Conservation (phyloP, 768 basidiomycete genomes). For the Russula vinacea region DNA sequence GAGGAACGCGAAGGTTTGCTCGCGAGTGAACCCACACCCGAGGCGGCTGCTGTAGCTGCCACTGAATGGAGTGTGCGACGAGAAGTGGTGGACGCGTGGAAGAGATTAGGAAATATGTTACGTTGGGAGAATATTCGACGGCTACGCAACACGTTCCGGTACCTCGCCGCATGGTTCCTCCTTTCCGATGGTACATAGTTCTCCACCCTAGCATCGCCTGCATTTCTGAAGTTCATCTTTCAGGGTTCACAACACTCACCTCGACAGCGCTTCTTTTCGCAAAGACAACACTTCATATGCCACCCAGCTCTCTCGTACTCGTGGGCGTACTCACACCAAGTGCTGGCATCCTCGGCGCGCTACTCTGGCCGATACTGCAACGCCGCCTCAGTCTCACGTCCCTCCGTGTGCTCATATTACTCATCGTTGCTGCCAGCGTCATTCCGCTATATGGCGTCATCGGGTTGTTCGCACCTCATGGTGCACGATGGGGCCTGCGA, state of each 20-base stretch:
- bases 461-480: conserved; percentile 61
- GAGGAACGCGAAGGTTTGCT: conserved; percentile 28
- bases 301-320: conserved; percentile 69
- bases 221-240: background rate
- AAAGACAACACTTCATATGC: conserved; percentile 83
- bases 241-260: conserved; percentile 89
- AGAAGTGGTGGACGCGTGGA: conserved; percentile 73
- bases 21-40: background rate
- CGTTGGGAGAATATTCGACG: conserved; percentile 66
- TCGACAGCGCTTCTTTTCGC: conserved; percentile 90
- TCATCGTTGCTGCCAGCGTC: conserved; percentile 62
- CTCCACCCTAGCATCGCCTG: too few species aligned
- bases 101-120: conserved; percentile 69
- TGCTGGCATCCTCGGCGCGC: conserved; percentile 78
- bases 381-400: conserved; percentile 62
- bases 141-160: conserved; percentile 81
- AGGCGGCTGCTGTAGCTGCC: background rate
- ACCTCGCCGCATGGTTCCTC: conserved; percentile 91
- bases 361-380: conserved; percentile 78
- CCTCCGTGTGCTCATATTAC: conserved; percentile 56
- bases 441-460: conserved; percentile 82
- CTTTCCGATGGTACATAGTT: conserved; percentile 73
- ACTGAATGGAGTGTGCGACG: conserved; percentile 44
- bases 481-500: conserved; percentile 60
- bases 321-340: conserved; percentile 76